phyloP scores from a whole-genome alignment of 768 basidiomycete genomes.

The Tylopilus sp. region DNA sequence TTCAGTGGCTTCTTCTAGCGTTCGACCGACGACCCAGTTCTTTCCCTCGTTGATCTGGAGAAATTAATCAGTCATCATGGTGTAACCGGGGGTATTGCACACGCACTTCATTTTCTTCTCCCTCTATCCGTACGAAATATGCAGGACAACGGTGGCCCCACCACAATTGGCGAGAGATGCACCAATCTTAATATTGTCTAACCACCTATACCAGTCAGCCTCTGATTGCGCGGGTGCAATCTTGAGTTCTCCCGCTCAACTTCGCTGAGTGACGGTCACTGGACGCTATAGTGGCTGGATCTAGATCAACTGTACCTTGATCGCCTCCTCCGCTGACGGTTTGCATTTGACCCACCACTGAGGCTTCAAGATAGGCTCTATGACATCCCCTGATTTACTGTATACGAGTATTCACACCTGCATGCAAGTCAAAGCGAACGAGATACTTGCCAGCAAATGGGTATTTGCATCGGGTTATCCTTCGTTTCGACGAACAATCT shows the following conservation, averaged over 20 bases:
- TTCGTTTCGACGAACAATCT: conserved; percentile 88
- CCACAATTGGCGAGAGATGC: conserved; percentile 98
- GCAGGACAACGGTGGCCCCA: conserved; percentile 98
- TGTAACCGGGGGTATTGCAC: not conserved
- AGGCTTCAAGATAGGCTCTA: conserved; percentile 92
- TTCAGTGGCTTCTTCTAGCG: conserved; percentile 68
- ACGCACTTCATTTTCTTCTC: conserved; percentile 62
- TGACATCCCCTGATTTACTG: conserved; percentile 95
- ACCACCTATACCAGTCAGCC: conserved; percentile 94
- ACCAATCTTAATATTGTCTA: conserved; percentile 97
- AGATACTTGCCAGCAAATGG: conserved; percentile 70
- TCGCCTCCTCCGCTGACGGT: conserved; percentile 84
- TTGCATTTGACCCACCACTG: conserved; percentile 99
- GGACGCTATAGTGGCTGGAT: not conserved
- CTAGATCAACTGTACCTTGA: conserved; percentile 54
- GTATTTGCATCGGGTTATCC: conserved; percentile 97
- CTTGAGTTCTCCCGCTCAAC: conserved; percentile 78
- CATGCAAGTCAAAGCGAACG: not conserved
- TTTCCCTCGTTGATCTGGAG: conserved; percentile 61
- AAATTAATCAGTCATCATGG: not conserved
- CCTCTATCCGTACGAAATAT: conserved; percentile 86
- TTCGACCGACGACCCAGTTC: conserved; percentile 91
- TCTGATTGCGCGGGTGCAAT: conserved; percentile 86
- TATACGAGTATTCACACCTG: conserved; percentile 2
- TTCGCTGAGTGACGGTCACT: conserved; percentile 53